Percentiles rank a stretch among this genome's conserved stretches.
phyloP scores from a whole-genome alignment of 495 filamentous ascomycete species.

The Hyphodiscus hymeniophilus region DNA sequence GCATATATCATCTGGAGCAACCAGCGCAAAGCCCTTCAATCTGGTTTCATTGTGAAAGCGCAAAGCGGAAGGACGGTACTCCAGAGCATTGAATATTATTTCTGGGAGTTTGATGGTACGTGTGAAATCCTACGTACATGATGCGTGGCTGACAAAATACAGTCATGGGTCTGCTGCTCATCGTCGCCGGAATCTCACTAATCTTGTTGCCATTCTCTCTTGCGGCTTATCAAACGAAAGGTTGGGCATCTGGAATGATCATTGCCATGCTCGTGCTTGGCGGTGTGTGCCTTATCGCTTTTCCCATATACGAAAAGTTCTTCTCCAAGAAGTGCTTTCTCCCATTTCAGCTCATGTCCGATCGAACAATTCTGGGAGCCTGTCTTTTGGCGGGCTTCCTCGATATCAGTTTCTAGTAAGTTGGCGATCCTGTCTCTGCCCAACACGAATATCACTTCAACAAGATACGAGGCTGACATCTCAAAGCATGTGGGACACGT shows the following conservation, averaged over 20 bases:
- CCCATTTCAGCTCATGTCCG: constrained; percentile 44
- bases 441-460: too few species aligned
- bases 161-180: constrained; percentile 39
- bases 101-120: constrained; percentile 4
- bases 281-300: constrained; percentile 41
- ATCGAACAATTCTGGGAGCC: constrained; percentile 52
- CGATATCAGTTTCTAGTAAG: constrained; percentile 49
- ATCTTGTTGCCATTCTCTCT: constrained; percentile 56
- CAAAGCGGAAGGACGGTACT: constrained; percentile 36
- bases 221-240: constrained; percentile 31
- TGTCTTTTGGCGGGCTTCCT: constrained; percentile 42
- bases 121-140: too few species aligned
- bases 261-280: constrained; percentile 53
- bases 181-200: constrained; percentile 46
- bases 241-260: constrained; percentile 43
- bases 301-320: constrained; percentile 49
- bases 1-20: constrained; percentile 37
- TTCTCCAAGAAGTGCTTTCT: constrained; percentile 47
- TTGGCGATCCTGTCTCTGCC: too few species aligned
- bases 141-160: too few species aligned
- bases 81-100: constrained; percentile 49
- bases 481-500: constrained; percentile 44
- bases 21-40: constrained; percentile 47
- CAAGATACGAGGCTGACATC: too few species aligned
- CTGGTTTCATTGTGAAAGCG: constrained; percentile 39